phyloP scores from a whole-genome alignment of 495 filamentous ascomycete genomes.

The Alectoria sarmentosa region DNA sequence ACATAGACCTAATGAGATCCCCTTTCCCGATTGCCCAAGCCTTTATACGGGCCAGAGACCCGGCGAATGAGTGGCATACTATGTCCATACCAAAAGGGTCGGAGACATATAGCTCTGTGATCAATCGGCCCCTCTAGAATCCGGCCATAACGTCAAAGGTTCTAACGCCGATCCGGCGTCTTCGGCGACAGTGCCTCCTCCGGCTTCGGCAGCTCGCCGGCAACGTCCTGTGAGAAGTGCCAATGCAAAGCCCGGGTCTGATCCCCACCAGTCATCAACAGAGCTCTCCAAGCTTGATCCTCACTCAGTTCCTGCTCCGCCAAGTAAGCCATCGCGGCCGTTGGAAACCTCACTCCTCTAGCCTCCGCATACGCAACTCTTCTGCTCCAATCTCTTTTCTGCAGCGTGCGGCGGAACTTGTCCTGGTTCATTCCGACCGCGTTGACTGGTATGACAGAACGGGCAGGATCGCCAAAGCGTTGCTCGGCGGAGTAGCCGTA shows the following conservation, averaged over 20 bases:
- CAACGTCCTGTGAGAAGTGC: background rate
- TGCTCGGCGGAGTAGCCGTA: slow-evolving; percentile 18
- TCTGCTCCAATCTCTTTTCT: background rate
- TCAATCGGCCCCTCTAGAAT: too few relatives aligned
- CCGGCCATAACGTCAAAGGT: background rate
- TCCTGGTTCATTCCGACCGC: background rate
- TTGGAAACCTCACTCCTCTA: background rate
- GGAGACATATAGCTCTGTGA: too few relatives aligned
- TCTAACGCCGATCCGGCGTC: background rate
- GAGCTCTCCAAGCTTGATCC: background rate
- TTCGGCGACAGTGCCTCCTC: background rate
- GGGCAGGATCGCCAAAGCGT: background rate
- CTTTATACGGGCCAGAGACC: too few relatives aligned
- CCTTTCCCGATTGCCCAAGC: too few relatives aligned
- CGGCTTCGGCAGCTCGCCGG: background rate
- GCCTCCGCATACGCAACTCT: background rate
- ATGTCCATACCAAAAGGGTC: too few relatives aligned
- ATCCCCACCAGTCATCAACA: background rate
- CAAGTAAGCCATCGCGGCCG: background rate
- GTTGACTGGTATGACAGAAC: background rate
- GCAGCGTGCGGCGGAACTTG: background rate
- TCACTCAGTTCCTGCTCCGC: background rate
- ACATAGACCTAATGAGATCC: too few relatives aligned
- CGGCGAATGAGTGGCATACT: too few relatives aligned
- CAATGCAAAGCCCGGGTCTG: background rate